Evolutionary conservation across 2,329 filamentous ascomycete genomes (phyloP).

Genomic region (Cytospora chrysosperma): DNA sequence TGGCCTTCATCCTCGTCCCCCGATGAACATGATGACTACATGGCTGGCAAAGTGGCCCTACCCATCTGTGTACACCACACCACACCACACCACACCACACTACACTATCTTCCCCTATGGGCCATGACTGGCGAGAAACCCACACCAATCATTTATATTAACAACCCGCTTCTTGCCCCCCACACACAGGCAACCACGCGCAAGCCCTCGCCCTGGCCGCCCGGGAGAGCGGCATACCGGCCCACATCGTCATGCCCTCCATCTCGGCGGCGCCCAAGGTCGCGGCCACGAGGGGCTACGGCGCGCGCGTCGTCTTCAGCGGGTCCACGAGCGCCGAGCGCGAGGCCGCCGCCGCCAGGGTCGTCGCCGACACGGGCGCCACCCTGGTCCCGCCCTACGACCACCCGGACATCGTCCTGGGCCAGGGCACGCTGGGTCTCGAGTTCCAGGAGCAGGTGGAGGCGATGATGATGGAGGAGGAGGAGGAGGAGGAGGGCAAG

Average conservation of each 20-base stretch:
- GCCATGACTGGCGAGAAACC: slow-evolving; percentile 23
- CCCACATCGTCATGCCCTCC: slow-evolving; percentile 89
- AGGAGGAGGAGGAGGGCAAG: too few relatives aligned
- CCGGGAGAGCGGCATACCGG: slow-evolving; percentile 67
- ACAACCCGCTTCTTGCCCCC: too few relatives aligned
- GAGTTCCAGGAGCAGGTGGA: slow-evolving; percentile 76
- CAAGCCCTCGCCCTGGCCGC: slow-evolving; percentile 89
- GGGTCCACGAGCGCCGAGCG: slow-evolving; percentile 79
- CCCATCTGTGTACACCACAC: too few relatives aligned
- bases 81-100: too few relatives aligned
- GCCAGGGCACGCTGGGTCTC: slow-evolving; percentile 85
- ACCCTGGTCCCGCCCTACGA: slow-evolving; percentile 87
- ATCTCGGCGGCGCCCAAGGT: slow-evolving; percentile 87
- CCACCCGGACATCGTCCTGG: slow-evolving; percentile 86
- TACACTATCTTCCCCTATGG: too few relatives aligned
- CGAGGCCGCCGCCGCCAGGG: slow-evolving; percentile 69
- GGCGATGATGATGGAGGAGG: slow-evolving; percentile 52
- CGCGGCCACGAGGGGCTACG: slow-evolving; percentile 53
- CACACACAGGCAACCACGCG: slow-evolving; percentile 84
- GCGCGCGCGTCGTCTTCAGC: slow-evolving; percentile 75
- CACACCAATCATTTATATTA: too few relatives aligned
- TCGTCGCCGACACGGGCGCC: slow-evolving; percentile 71
- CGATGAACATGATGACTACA: too few relatives aligned
- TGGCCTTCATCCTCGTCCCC: too few relatives aligned
- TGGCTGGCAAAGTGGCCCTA: too few relatives aligned